phyloP scores from a whole-genome alignment of 371 early-diverging fungal species.

The Synchytrium microbalum region DNA sequence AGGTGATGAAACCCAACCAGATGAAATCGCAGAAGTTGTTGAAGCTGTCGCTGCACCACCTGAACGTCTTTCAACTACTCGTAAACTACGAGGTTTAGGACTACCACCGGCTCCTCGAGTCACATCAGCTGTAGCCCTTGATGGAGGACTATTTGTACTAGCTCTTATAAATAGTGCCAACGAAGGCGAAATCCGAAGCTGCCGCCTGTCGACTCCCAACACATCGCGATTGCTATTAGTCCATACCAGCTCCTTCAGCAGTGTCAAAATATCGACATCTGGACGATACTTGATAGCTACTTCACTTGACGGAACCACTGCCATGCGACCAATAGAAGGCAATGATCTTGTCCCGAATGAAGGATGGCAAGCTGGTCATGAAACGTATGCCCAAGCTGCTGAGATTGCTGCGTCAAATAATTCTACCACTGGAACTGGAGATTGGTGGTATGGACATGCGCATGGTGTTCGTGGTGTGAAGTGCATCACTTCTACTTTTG shows the following conservation, averaged over 20 bases:
- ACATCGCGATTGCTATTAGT: constrained; percentile 28
- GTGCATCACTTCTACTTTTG: constrained; percentile 30
- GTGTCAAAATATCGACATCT: constrained; percentile 26
- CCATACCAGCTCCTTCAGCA: constrained; percentile 25
- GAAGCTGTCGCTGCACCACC: too few relatives aligned
- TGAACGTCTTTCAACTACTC: too few relatives aligned
- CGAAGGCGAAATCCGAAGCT: constrained; percentile 34
- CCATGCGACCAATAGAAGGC: constrained; percentile 26
- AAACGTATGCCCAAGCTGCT: constrained; percentile 31
- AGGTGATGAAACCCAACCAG: too few relatives aligned
- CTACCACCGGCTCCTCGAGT: constrained; percentile 25
- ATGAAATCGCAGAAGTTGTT: too few relatives aligned
- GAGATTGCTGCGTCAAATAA: background rate
- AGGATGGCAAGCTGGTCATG: constrained; percentile 32
- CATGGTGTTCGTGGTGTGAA: constrained; percentile 35
- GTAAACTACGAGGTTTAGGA: constrained; percentile 29
- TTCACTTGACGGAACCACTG: constrained; percentile 31
- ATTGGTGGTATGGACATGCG: constrained; percentile 38
- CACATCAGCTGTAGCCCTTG: constrained; percentile 27
- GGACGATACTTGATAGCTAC: constrained; percentile 35
- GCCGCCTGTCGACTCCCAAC: constrained; percentile 24
- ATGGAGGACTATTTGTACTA: constrained; percentile 37
- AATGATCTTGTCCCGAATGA: constrained; percentile 29
- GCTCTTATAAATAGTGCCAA: constrained; percentile 34
- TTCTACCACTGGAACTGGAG: constrained; percentile 27